Conservation (phyloP, 768 basidiomycete species). For the Mycena vitilis region DNA sequence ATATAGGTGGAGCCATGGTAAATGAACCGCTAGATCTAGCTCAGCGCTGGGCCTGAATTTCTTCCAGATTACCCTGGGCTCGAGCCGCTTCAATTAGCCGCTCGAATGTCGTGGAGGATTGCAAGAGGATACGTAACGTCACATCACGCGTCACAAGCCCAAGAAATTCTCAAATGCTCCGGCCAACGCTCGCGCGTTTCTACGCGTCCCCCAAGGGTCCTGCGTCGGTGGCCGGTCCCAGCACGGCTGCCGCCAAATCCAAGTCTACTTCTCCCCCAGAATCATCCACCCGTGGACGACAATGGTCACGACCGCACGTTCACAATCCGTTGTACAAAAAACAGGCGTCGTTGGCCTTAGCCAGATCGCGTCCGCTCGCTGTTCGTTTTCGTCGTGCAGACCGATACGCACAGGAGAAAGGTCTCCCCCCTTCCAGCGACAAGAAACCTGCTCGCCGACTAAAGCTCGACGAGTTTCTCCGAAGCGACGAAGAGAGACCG, state of each 20-base stretch:
- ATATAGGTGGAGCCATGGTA: slow-evolving; percentile 22
- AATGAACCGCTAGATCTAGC: neutral
- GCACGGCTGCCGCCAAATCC: slow-evolving; percentile 39
- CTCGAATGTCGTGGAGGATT: too few species aligned
- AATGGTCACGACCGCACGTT: slow-evolving; percentile 44
- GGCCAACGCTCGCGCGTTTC: slow-evolving; percentile 32
- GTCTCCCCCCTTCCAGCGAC: slow-evolving; percentile 66
- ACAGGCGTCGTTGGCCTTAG: slow-evolving; percentile 65
- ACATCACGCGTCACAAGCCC: neutral
- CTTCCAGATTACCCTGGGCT: too few species aligned
- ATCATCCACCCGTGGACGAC: slow-evolving; percentile 53
- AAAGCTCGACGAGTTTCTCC: slow-evolving; percentile 32
- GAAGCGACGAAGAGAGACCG: slow-evolving; percentile 29
- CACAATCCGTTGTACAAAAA: slow-evolving; percentile 50
- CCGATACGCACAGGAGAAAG: slow-evolving; percentile 58
- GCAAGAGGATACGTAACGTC: too few species aligned
- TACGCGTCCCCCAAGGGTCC: slow-evolving; percentile 41
- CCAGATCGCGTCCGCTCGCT: slow-evolving; percentile 77
- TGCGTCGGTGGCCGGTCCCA: slow-evolving; percentile 28
- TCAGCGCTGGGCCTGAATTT: neutral
- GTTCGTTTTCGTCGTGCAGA: slow-evolving; percentile 73
- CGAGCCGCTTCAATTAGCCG: too few species aligned
- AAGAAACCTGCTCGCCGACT: slow-evolving; percentile 34
- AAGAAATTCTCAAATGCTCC: slow-evolving; percentile 24
- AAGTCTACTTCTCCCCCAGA: slow-evolving; percentile 43